Conservation (phyloP, 2,329 filamentous ascomycete species). For the Dactylellina leptospora region DNA sequence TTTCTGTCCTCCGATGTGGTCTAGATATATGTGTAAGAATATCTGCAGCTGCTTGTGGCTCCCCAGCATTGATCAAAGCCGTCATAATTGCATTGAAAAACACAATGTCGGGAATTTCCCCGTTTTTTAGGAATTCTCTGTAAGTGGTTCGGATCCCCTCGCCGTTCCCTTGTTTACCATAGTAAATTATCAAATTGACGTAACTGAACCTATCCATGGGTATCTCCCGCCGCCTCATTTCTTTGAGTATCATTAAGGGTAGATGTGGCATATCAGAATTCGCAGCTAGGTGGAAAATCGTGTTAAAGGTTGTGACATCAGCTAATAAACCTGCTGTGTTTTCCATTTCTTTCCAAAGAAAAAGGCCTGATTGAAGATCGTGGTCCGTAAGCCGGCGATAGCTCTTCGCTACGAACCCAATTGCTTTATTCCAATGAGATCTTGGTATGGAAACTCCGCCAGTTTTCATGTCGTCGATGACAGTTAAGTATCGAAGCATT, state of each 20-base stretch:
- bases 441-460: slow-evolving; percentile 74
- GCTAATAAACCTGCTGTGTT: slow-evolving; percentile 70
- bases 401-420: slow-evolving; percentile 79
- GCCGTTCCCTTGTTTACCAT: slow-evolving; percentile 77
- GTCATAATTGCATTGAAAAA: slow-evolving; percentile 87
- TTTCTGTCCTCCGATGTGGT: slow-evolving; percentile 7
- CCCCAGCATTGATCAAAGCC: slow-evolving; percentile 77
- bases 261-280: slow-evolving; percentile 84
- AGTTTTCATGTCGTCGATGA: slow-evolving; percentile 83
- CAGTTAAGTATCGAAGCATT: slow-evolving; percentile 82
- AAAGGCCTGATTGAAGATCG: slow-evolving; percentile 74
- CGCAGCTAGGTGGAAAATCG: slow-evolving; percentile 86
- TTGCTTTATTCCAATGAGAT: slow-evolving; percentile 83
- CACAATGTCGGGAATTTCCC: slow-evolving; percentile 86
- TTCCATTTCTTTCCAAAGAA: slow-evolving; percentile 92
- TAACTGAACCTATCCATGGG: slow-evolving; percentile 80
- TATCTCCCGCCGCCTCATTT: slow-evolving; percentile 77
- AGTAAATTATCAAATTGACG: slow-evolving; percentile 82
- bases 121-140: slow-evolving; percentile 79
- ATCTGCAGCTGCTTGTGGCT: slow-evolving; percentile 78
- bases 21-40: slow-evolving; percentile 86
- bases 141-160: slow-evolving; percentile 80
- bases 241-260: slow-evolving; percentile 82
- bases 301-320: slow-evolving; percentile 87
- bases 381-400: slow-evolving; percentile 68